Percentiles rank a stretch among this genome's conserved stretches.
Evolutionary conservation across 2,329 filamentous ascomycete genomes (phyloP).

Genomic region (Colletotrichum karsti): DNA sequence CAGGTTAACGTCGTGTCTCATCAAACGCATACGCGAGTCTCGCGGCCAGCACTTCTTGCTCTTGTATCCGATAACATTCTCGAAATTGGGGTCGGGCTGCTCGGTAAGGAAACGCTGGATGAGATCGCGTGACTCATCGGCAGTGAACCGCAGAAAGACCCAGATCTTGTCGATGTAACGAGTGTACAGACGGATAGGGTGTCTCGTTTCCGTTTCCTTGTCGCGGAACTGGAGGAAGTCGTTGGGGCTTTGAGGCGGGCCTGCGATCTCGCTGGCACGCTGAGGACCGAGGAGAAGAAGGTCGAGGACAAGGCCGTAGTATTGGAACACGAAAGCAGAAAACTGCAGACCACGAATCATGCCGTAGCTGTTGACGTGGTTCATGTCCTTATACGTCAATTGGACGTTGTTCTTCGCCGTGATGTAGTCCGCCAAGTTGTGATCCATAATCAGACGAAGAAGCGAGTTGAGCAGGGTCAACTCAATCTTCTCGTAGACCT

Average conservation of each 20-base stretch:
- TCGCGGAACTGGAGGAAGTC: conserved; percentile 98
- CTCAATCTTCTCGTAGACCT: conserved; percentile 99
- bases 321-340: conserved; percentile 98
- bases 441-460: conserved; percentile 96
- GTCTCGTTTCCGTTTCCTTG: conserved; percentile 87
- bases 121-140: conserved; percentile 92
- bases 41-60: conserved; percentile 99
- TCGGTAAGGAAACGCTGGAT: conserved; percentile 98
- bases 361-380: conserved; percentile 98
- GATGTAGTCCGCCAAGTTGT: conserved; percentile 98
- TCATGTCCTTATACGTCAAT: conserved; percentile 99
- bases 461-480: conserved; percentile 93
- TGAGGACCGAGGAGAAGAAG: conserved; percentile 90
- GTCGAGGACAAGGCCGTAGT: conserved; percentile 95
- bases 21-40: conserved; percentile 96
- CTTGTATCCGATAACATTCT: conserved; percentile 98
- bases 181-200: conserved; percentile 97
- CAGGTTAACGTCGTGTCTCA: conserved; percentile 98
- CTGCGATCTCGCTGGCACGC: conserved; percentile 97
- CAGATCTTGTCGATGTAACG: conserved; percentile 98
- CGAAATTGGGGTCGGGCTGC: conserved; percentile 97
- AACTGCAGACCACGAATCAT: conserved; percentile 98
- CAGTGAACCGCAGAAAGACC: conserved; percentile 94
- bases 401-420: conserved; percentile 99
- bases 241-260: conserved; percentile 91